Conservation (phyloP, 2,329 filamentous ascomycete species). For the Colletotrichum musicola region DNA sequence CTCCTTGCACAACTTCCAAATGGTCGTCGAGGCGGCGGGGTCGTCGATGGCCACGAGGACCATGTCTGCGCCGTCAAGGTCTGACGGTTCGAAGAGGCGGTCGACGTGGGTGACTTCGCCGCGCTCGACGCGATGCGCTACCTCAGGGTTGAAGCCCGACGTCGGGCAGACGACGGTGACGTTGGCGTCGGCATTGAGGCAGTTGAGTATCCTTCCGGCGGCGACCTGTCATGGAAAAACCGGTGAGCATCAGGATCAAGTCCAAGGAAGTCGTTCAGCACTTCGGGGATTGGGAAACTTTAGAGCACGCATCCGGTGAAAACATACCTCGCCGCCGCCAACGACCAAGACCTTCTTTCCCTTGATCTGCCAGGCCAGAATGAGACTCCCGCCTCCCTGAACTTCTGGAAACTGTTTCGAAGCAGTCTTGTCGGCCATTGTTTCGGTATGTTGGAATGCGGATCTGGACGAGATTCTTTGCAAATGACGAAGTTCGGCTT, state of each 20-base stretch:
- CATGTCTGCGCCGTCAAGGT: slow-evolving; percentile 87
- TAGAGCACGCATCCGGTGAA: background rate
- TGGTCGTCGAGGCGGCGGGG: slow-evolving; percentile 86
- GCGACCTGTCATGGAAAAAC: slow-evolving; percentile 75
- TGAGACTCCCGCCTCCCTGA: slow-evolving; percentile 91
- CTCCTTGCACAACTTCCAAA: slow-evolving; percentile 95
- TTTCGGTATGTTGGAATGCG: background rate
- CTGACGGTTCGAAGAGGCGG: slow-evolving; percentile 86
- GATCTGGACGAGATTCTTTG: background rate
- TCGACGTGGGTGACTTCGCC: slow-evolving; percentile 84
- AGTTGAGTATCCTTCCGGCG: slow-evolving; percentile 91
- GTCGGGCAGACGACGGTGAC: slow-evolving; percentile 88
- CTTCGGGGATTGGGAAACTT: too few species aligned
- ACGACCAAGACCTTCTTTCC: slow-evolving; percentile 92
- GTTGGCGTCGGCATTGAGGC: slow-evolving; percentile 93
- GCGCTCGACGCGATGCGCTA: slow-evolving; percentile 81
- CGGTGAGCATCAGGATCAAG: background rate
- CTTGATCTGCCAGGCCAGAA: slow-evolving; percentile 95
- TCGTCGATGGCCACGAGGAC: slow-evolving; percentile 95
- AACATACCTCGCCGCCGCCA: slow-evolving; percentile 89
- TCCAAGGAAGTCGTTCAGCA: background rate
- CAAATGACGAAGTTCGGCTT: slow-evolving; percentile 24
- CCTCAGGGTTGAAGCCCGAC: slow-evolving; percentile 87
- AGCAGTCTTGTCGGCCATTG: slow-evolving; percentile 38
- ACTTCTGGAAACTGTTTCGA: slow-evolving; percentile 77